Conservation (phyloP, 2,329 filamentous ascomycete genomes). For the Claviceps sp. region DNA sequence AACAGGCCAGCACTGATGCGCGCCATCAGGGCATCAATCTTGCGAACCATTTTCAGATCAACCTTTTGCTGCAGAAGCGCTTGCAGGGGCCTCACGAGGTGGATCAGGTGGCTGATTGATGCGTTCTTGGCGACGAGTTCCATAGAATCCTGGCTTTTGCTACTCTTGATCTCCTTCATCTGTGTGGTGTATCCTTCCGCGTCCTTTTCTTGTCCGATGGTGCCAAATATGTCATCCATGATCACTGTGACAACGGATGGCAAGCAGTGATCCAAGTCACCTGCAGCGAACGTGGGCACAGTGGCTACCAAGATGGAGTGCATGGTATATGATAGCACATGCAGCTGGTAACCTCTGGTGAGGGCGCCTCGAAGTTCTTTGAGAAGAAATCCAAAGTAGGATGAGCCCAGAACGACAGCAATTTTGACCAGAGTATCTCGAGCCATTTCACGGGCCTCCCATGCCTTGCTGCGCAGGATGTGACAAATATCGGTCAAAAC, state of each 20-base stretch:
- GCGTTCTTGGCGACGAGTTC: conserved; percentile 77
- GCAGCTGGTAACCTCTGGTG: conserved; percentile 77
- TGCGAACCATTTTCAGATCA: conserved; percentile 68
- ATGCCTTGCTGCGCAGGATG: conserved; percentile 77
- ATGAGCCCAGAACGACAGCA: conserved; percentile 62
- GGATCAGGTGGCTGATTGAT: conserved; percentile 59
- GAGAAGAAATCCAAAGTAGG: conserved; percentile 83
- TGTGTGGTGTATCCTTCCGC: conserved; percentile 88
- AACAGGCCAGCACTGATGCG: conserved; percentile 73
- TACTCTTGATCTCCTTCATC: conserved; percentile 96
- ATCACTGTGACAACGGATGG: conserved; percentile 66
- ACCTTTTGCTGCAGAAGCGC: conserved; percentile 72
- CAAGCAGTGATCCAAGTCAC: conserved; percentile 82
- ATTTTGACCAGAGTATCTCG: conserved; percentile 80
- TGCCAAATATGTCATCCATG: conserved; percentile 96
- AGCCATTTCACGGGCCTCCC: conserved; percentile 82
- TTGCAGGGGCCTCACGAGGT: conserved; percentile 67
- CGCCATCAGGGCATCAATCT: conserved; percentile 78
- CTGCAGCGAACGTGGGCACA: conserved; percentile 59
- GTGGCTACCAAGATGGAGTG: conserved; percentile 76
- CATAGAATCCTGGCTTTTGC: conserved; percentile 96
- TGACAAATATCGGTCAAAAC: conserved; percentile 87
- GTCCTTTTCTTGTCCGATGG: conserved; percentile 88
- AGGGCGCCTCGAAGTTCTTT: conserved; percentile 79
- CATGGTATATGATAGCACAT: conserved; percentile 88